Conservation (phyloP, 768 basidiomycete genomes). For the Mycena rosella region DNA sequence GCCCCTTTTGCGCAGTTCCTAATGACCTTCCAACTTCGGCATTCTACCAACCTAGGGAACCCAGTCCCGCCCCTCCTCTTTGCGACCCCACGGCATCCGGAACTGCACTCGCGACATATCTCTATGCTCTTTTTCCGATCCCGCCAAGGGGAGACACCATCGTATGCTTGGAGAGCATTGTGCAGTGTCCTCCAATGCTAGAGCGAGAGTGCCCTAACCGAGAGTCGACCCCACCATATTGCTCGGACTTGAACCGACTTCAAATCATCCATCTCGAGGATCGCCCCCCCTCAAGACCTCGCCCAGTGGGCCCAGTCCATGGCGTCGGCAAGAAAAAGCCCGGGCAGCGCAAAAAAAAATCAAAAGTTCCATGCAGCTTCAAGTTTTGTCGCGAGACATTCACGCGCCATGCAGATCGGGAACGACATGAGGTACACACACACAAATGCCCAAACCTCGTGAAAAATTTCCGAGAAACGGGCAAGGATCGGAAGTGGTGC, state of each 20-base stretch:
- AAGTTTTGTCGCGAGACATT: background rate
- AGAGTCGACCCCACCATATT: background rate
- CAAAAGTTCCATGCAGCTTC: background rate
- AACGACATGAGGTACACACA: background rate
- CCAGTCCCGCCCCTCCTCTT: background rate
- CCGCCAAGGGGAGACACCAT: background rate
- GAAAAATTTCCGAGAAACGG: background rate
- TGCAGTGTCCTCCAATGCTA: background rate
- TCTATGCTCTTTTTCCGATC: constrained; percentile 15
- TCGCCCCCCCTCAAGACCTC: background rate
- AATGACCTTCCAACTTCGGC: background rate
- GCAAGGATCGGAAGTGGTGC: constrained; percentile 15
- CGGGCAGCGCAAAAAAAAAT: background rate
- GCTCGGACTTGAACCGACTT: background rate
- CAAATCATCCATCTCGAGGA: constrained; percentile 5
- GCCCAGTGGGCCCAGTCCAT: constrained; percentile 2
- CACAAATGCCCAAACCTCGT: background rate
- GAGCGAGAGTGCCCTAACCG: background rate
- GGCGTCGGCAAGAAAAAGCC: constrained; percentile 1
- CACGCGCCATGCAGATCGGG: constrained; percentile 1
- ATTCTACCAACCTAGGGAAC: background rate
- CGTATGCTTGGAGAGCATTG: background rate
- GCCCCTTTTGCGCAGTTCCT: background rate
- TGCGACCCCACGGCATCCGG: background rate
- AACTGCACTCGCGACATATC: background rate